Base-by-base conservation (phyloP, 1,284 basidiomycete species). In the Apiotrichum siamense region DNA sequence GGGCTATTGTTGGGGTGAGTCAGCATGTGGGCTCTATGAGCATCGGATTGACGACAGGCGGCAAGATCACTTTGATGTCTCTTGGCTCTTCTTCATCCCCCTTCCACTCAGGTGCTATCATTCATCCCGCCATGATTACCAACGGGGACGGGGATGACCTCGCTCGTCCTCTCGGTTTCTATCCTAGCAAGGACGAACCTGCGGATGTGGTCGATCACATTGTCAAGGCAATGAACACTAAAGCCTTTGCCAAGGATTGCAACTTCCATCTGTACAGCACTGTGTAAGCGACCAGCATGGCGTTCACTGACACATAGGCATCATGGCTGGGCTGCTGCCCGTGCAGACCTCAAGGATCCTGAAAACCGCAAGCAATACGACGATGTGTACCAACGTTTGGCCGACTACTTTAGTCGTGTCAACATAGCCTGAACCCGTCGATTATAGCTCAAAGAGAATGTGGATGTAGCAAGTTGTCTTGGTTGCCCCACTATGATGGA, bases 291-390 rank as follows among this genome's bases (percentile, higher is more conserved):
- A n/a, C n/a, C n/a, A n/a, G n/a, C n/a, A n/a, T n/a, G n/a, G n/a
- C n/a, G 65, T 64, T 56, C 33, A 52, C 50, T 21, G 17, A 15
- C 7, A n/a, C 15, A 13, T 29, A 83, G 81, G 68, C 80, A 81
- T 72, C 84, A 86, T 64, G 84, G 84, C 35, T 86, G 83, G 78
- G 84, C 84, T 5, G 84, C 83, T 9, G 85, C 85, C 3, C 78
- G 85, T 43, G 84, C 80, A 1, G 74, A 86, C 64, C 75, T 86
- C 44, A 77, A 79, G 39, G 77, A 86, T 52, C 66, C 77, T 29
- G 81, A 83, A 55, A 85, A 85, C 72, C 78, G 78, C 61, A 80
- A 81, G 69, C 80, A 82, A 77, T 85, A 73, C 64, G 80, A 83
- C 63, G 82, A 85, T 55, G 77, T 86, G 27, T 86, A 86, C 68